Evolutionary conservation across 352 stramenopile species (phyloP).

Genomic region (Phytophthora pluvialis): DNA sequence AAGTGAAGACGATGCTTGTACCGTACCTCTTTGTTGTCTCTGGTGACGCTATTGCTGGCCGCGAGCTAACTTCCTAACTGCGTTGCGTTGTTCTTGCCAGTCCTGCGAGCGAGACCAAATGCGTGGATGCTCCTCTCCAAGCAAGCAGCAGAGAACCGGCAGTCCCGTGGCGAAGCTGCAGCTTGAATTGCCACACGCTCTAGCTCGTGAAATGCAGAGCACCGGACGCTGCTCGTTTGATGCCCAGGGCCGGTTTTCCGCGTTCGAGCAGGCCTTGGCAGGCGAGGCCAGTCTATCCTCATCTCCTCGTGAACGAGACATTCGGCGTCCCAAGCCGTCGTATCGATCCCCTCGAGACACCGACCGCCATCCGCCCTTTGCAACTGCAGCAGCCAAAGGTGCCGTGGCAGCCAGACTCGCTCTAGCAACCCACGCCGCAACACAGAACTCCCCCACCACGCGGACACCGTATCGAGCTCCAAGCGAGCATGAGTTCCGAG

Average conservation of each 20-base stretch:
- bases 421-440: slow-evolving; percentile 41
- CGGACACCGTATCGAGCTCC: slow-evolving; percentile 54
- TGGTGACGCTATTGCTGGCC: slow-evolving; percentile 16
- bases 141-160: slow-evolving; percentile 4
- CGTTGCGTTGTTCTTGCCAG: not conserved
- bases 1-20: slow-evolving; percentile 1
- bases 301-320: slow-evolving; percentile 27
- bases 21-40: not conserved
- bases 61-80: not conserved
- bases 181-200: slow-evolving; percentile 19
- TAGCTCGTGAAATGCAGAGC: slow-evolving; percentile 30
- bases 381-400: slow-evolving; percentile 33
- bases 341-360: slow-evolving; percentile 36
- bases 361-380: slow-evolving; percentile 34
- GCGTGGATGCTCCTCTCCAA: slow-evolving; percentile 3
- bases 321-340: slow-evolving; percentile 25
- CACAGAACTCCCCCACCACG: slow-evolving; percentile 48
- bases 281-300: slow-evolving; percentile 12
- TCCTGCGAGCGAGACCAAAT: no score
- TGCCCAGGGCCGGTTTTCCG: slow-evolving; percentile 39
- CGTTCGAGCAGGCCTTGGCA: slow-evolving; percentile 32
- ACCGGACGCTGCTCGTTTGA: slow-evolving; percentile 53
- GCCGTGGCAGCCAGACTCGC: slow-evolving; percentile 40
- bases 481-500: slow-evolving; percentile 53
- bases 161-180: slow-evolving; percentile 22